Base-by-base conservation (phyloP, 352 stramenopile species). In the Pythium folliculosum region DNA sequence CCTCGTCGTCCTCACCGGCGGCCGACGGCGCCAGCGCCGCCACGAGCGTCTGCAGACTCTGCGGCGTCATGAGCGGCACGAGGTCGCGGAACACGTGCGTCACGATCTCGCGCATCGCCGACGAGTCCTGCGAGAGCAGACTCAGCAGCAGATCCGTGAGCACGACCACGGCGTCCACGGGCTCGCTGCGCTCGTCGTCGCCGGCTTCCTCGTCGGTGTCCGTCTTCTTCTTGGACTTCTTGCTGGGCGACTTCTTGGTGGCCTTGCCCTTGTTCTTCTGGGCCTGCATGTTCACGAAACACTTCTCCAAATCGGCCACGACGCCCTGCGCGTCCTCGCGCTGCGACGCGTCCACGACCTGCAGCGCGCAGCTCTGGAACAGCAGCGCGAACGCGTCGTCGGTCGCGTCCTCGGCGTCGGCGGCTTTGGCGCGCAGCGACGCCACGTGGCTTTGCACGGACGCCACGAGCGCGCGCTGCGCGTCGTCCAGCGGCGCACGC, bases 141-240 rank as follows among this genome's bases (percentile, higher is more conserved):
- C 84, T 91, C 73, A 96, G 65, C 50, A 96, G 69, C 76, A 94
- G 66, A 71, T 96, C 88, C 16, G 81, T 92, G 16, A 96, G 75
- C 66, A 96, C 88, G 21, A 91, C 79, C 19, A 94, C 73, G 9
- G 86, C 80, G 21, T 92, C 76, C 17, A 77, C 65, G 38, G 38
- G 38, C 44, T 75, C 43, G 0, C 59, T 51, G 47, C 77, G 65
- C 8, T 60, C 47, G 9, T 75, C 66, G 1, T 55, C 57, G 21
- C 44, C 53, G 21, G 60, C 30, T 21, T 76, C 71, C 37, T 82
- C 40, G 22, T 52, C 23, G 19, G 43, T n/a, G n/a, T n/a, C n/a
- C n/a, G n/a, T 64, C 47, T 86, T 67, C 23, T 54, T 62, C 5
- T 43, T 32, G 17, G 60, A 55, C 61, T 67, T 67, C 52, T 67